Base-by-base conservation (phyloP, 1,284 basidiomycete species). In the Ganoderma multipileum region DNA sequence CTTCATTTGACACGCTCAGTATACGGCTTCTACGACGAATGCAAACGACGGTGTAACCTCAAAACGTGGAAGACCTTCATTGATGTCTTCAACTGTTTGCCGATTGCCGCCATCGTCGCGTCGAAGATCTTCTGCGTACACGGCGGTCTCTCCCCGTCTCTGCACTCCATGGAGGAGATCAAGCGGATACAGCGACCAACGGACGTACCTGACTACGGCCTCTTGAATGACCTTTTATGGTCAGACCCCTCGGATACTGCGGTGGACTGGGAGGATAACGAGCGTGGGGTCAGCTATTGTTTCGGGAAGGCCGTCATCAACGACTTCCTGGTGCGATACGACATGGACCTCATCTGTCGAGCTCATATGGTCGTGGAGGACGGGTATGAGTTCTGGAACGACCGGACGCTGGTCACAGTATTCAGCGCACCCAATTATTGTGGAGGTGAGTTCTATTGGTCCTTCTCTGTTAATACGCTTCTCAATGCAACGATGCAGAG, bases 61-160 rank as follows among this genome's bases (percentile, higher is more conserved):
- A 99, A 99, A 86, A 97, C 96, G 50, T 99, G 98, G 98, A 99
- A 99, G 85, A 97, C 96, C 16, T 99, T 99, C 81, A 96, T 99
- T 80, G 98, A 99, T 82, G 97, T 99, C 55, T 99, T 99, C 89
- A 99, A 99, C 83, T 96, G 96, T 76, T 88, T 99, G 14, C 98
- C 98, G 59, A 99, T 99, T 76, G 97, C 98, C 50, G 97, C 98
- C 44, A 95, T 99, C 74, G 97, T 99, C 63, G 98, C 97, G 14
- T 97, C 95, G 75, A 99, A 99, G 86, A 99, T 99, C 78, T 99
- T 99, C 82, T 99, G 97, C 79, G 97, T 99, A 12, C 98, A 99
- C 79, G 98, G 98, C 28, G 98, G 98, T 16, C 89, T 99, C 54
- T 98, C 96, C 20, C 98, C 98, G n/a, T 98, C 96, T 58, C 85